Evolutionary conservation across 345 rosid genomes (phyloP).

Genomic region (Salix udensis): DNA sequence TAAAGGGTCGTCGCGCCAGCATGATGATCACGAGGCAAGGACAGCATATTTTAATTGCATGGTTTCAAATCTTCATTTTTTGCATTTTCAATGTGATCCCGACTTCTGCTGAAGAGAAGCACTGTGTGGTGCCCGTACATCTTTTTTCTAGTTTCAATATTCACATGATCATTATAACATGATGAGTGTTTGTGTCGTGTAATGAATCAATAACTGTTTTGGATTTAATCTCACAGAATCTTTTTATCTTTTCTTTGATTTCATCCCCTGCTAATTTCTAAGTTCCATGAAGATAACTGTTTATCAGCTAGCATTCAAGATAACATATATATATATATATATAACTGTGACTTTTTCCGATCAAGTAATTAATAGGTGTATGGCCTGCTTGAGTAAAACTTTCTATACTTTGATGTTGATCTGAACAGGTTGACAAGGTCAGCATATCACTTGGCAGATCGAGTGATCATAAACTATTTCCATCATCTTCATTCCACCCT

Average conservation of each 20-base stretch:
- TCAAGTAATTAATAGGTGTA: background rate
- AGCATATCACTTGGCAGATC: background rate
- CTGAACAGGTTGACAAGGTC: slow-evolving; percentile 15
- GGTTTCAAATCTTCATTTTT: background rate
- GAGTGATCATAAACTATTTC: slow-evolving; percentile 2
- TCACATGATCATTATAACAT: background rate
- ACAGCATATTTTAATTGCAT: background rate
- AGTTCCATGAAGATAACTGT: background rate
- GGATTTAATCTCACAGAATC: background rate
- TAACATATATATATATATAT: no score
- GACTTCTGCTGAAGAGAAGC: background rate
- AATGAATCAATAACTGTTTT: background rate
- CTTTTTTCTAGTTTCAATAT: background rate
- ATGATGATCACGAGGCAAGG: slow-evolving; percentile 26
- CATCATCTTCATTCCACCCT: slow-evolving; percentile 9
- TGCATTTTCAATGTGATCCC: background rate
- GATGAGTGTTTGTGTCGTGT: background rate
- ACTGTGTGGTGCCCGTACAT: background rate
- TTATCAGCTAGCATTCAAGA: background rate
- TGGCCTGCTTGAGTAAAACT: background rate
- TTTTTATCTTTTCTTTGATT: background rate
- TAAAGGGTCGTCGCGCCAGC: slow-evolving; percentile 7
- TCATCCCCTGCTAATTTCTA: background rate
- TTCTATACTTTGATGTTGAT: background rate
- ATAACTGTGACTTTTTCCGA: background rate